Evolutionary conservation across 2,329 filamentous ascomycete species (phyloP).

Genomic region (Sarocladium strictum): DNA sequence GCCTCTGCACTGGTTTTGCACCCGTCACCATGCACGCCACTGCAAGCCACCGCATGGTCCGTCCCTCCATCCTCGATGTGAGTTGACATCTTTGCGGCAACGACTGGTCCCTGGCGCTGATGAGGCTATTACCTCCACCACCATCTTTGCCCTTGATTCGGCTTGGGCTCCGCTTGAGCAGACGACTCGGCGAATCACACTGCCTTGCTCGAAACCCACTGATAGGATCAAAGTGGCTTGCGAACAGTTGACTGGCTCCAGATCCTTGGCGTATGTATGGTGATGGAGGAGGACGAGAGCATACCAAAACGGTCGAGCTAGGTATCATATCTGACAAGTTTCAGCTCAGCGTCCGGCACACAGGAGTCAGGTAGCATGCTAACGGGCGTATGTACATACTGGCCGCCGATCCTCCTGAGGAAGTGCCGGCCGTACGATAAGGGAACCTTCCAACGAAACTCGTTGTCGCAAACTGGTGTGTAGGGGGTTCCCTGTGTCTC

Average conservation of each 20-base stretch:
- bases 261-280: not conserved
- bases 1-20: not conserved
- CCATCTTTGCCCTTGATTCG: not conserved
- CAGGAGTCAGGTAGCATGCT: not conserved
- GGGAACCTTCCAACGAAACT: not conserved
- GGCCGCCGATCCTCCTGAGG: not conserved
- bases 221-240: slow-evolving; percentile 1
- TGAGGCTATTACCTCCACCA: slow-evolving; percentile 2
- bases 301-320: no score
- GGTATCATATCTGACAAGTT: no score
- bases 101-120: slow-evolving; percentile 3
- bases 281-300: not conserved
- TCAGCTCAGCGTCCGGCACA: no score
- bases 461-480: not conserved
- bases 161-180: not conserved
- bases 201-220: not conserved
- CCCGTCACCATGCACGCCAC: slow-evolving; percentile 4
- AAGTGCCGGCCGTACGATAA: not conserved
- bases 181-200: not conserved
- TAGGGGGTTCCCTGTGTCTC: not conserved
- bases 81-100: not conserved
- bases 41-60: slow-evolving; percentile 9
- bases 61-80: not conserved
- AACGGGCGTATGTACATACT: not conserved
- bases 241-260: not conserved